phyloP scores from a whole-genome alignment of 208 protist genomes.

The Novymonas esmeraldas region DNA sequence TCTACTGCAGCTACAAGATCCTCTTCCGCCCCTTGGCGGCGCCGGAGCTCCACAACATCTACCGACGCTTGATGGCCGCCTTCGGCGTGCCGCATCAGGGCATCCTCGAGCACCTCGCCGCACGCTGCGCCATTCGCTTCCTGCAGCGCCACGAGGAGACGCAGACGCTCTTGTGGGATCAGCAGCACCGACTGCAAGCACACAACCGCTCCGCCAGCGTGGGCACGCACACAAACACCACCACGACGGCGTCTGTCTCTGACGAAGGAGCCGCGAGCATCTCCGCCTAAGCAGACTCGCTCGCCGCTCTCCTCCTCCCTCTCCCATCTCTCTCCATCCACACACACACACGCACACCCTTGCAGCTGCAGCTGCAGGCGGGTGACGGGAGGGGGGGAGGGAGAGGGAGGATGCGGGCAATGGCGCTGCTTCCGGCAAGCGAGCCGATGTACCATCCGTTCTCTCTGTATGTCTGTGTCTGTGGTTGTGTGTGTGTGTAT shows the following conservation, averaged over 20 bases:
- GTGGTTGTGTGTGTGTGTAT: background rate
- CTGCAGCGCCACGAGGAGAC: conserved; percentile 66
- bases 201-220: conserved; percentile 1
- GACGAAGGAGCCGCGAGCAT: conserved; percentile 1
- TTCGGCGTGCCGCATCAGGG: conserved; percentile 72
- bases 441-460: background rate
- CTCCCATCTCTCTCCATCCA: background rate
- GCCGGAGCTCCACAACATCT: conserved; percentile 76
- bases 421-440: too few relatives aligned
- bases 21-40: conserved; percentile 73
- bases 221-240: background rate
- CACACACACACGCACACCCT: background rate
- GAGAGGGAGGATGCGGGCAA: too few relatives aligned
- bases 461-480: background rate
- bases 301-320: too few relatives aligned
- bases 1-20: conserved; percentile 76
- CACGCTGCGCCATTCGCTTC: conserved; percentile 73
- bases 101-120: conserved; percentile 72
- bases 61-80: conserved; percentile 55
- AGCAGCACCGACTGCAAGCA: conserved; percentile 27
- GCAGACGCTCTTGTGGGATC: conserved; percentile 57
- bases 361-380: too few relatives aligned
- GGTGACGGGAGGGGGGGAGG: too few relatives aligned
- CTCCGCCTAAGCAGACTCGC: background rate
- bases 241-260: background rate